Percentiles rank a stretch among this genome's conserved stretches.
Conservation (phyloP, 2,329 filamentous ascomycete species). For the Nemania serpens region DNA sequence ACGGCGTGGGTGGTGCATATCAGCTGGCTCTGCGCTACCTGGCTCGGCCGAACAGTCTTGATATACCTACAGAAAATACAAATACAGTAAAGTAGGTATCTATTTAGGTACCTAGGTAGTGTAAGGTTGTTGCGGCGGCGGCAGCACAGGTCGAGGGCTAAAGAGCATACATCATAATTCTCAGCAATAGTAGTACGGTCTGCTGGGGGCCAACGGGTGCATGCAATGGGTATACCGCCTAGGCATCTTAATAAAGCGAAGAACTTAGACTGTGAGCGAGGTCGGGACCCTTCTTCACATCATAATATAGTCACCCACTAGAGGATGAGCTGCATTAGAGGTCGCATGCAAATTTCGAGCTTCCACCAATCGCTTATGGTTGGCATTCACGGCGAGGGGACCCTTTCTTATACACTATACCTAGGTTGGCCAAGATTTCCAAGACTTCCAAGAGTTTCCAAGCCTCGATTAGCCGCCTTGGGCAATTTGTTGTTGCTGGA, state of each 20-base stretch:
- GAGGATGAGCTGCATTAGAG: slow-evolving; percentile 17
- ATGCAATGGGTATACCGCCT: too few relatives aligned
- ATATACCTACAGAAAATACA: neutral
- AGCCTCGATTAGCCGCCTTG: slow-evolving; percentile 27
- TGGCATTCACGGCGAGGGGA: slow-evolving; percentile 7
- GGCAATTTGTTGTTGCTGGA: slow-evolving; percentile 24
- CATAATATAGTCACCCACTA: neutral
- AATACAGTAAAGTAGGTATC: too few relatives aligned
- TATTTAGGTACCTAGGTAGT: too few relatives aligned
- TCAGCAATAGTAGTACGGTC: too few relatives aligned
- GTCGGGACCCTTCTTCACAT: neutral
- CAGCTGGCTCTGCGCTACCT: neutral
- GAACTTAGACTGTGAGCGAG: neutral
- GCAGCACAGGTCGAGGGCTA: too few relatives aligned
- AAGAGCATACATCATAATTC: too few relatives aligned
- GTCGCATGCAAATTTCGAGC: slow-evolving; percentile 16
- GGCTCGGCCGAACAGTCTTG: slow-evolving; percentile 13
- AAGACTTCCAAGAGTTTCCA: slow-evolving; percentile 14
- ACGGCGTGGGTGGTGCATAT: slow-evolving; percentile 9
- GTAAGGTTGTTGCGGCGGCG: too few relatives aligned
- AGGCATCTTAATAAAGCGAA: too few relatives aligned
- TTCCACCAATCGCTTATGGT: slow-evolving; percentile 19
- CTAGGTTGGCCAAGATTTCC: slow-evolving; percentile 11
- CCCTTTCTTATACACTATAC: slow-evolving; percentile 14
- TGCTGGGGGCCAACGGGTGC: too few relatives aligned